Percentiles rank a stretch among this genome's conserved stretches.
These are phyloP conservation scores for Lasiodiplodia sp. DNA, from an alignment of 2,329 filamentous ascomycete genomes.

Conservation along the genomic window DNA sequence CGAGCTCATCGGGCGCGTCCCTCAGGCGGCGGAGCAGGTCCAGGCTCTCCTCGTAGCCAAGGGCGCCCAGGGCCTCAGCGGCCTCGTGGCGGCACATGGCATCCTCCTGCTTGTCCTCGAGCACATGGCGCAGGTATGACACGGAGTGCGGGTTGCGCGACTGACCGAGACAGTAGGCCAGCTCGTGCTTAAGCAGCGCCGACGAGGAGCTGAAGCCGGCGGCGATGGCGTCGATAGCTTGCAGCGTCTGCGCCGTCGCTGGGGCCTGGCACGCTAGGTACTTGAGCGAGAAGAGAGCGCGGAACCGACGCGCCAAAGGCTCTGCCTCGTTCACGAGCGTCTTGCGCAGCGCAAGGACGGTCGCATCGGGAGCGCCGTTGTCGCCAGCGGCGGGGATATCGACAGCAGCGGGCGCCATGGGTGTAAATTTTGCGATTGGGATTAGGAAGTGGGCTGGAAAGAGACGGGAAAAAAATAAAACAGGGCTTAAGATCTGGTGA, in stretches of 20 bases:
- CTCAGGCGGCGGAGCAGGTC: conserved; percentile 75
- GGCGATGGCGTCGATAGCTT: conserved; percentile 81
- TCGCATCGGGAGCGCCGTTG: conserved; percentile 43
- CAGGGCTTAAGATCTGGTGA: conserved; percentile 11
- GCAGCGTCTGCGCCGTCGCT: conserved; percentile 63
- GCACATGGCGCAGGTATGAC: conserved; percentile 73
- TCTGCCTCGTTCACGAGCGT: conserved; percentile 81
- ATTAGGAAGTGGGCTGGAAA: neutral
- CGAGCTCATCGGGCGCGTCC: conserved; percentile 77
- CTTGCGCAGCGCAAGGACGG: conserved; percentile 71
- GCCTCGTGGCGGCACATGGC: conserved; percentile 96
- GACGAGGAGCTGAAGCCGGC: conserved; percentile 85
- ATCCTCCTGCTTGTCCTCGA: conserved; percentile 83
- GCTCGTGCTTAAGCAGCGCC: conserved; percentile 91
- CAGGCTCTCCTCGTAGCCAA: conserved; percentile 78
- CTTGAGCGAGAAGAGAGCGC: conserved; percentile 97
- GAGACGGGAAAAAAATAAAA: neutral
- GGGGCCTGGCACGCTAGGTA: conserved; percentile 78
- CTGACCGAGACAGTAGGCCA: conserved; percentile 96
- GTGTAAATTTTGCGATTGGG: neutral
- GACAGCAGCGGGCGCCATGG: conserved; percentile 24
- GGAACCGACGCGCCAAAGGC: conserved; percentile 87
- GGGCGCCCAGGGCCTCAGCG: conserved; percentile 89
- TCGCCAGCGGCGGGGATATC: neutral
- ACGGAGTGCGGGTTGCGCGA: conserved; percentile 79